These are phyloP conservation scores for Picea engelmannii DNA, from an alignment of 83 land plant genomes.

Conservation along the genomic window DNA sequence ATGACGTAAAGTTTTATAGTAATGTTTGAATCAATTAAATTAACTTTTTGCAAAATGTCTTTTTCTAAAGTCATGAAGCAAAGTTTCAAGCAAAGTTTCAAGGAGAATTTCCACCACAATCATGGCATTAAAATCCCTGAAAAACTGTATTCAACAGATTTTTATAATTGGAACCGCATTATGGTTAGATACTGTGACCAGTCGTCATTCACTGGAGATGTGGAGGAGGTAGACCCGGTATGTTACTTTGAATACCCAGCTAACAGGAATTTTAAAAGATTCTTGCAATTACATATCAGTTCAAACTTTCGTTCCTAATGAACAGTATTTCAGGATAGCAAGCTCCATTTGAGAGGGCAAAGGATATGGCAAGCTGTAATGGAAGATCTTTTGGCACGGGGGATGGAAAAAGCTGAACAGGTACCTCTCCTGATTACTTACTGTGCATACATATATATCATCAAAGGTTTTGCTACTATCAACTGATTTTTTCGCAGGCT, in stretches of 20 bases:
- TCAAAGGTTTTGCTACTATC: too few relatives aligned
- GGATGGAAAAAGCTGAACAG: constrained; percentile 66
- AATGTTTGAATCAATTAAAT: too few relatives aligned
- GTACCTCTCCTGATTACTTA: constrained; percentile 14
- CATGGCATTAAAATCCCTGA: too few relatives aligned
- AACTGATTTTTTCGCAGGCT: background rate
- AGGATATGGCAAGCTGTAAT: constrained; percentile 67
- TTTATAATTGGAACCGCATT: constrained; percentile 77
- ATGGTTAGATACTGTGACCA: constrained; percentile 77
- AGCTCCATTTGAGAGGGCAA: constrained; percentile 61
- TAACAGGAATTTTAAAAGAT: too few relatives aligned
- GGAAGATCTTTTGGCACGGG: constrained; percentile 63
- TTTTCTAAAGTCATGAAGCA: too few relatives aligned
- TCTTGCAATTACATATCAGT: too few relatives aligned
- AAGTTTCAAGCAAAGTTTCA: too few relatives aligned
- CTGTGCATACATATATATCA: too few relatives aligned
- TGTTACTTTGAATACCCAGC: constrained; percentile 4
- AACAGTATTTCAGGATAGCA: constrained; percentile 28
- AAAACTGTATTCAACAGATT: too few relatives aligned
- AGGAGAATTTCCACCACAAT: too few relatives aligned
- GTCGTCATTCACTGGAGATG: constrained; percentile 76
- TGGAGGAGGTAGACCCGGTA: constrained; percentile 42
- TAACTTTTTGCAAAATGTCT: too few relatives aligned
- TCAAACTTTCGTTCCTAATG: background rate
- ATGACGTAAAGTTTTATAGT: too few relatives aligned